A percentile compares a stretch with the other conserved stretches of the same genome.
Conservation (phyloP, 1,284 basidiomycete genomes). For the Coniophora puteana region DNA sequence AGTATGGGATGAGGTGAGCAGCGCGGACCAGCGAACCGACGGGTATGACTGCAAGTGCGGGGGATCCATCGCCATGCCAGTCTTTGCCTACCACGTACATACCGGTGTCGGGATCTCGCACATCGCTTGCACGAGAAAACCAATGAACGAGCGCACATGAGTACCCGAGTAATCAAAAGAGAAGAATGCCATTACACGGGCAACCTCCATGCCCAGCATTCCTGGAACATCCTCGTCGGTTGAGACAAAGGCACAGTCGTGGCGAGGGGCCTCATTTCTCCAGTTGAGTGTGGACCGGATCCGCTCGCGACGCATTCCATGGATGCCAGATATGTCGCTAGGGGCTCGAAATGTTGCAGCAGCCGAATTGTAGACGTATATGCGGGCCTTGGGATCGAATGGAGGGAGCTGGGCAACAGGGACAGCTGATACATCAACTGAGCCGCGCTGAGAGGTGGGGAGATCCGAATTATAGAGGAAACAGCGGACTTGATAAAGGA, state of each 20-base stretch:
- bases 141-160: constrained; percentile 10
- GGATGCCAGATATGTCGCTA: constrained; percentile 8
- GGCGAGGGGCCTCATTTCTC: constrained; percentile 4
- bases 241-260: constrained; percentile 10
- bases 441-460: constrained; percentile 8
- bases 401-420: not conserved
- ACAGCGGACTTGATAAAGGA: not conserved
- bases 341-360: constrained; percentile 6
- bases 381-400: not conserved
- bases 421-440: not conserved
- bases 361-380: constrained; percentile 9
- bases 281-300: constrained; percentile 6
- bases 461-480: constrained; percentile 23
- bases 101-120: constrained; percentile 5
- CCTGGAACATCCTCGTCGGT: constrained; percentile 1
- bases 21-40: constrained; percentile 7
- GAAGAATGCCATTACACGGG: constrained; percentile 7
- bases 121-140: constrained; percentile 4
- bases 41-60: constrained; percentile 8
- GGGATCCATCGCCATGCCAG: not conserved
- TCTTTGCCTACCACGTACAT: constrained; percentile 9
- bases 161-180: constrained; percentile 10
- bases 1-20: constrained; percentile 11
- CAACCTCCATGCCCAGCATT: constrained; percentile 4
- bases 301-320: constrained; percentile 8